These are phyloP conservation scores for Heterobasidion occidentale DNA, from an alignment of 1,284 basidiomycete genomes.

Conservation along the genomic window DNA sequence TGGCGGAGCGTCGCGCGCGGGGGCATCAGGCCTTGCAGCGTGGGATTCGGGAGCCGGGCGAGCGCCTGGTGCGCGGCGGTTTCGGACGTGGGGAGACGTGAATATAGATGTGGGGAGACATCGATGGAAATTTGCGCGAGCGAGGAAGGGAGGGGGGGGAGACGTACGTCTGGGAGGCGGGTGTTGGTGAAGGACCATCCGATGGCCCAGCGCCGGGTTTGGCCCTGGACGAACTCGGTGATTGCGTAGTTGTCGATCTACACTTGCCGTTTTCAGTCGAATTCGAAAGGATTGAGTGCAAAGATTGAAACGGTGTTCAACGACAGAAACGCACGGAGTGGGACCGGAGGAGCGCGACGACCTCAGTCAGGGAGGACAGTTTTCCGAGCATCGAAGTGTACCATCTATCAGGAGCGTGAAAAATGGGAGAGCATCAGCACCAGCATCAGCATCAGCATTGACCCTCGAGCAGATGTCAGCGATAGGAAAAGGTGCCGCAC, in stretches of 20 bases:
- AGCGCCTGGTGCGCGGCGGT: constrained; percentile 27
- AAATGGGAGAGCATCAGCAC: neutral
- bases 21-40: constrained; percentile 44
- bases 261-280: neutral
- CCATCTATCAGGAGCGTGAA: constrained; percentile 56
- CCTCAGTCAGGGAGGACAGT: constrained; percentile 57
- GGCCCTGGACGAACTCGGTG: constrained; percentile 76
- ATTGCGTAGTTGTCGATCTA: constrained; percentile 83
- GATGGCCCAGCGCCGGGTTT: constrained; percentile 84
- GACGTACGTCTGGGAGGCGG: constrained; percentile 70
- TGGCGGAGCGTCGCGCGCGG: constrained; percentile 44
- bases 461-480: neutral
- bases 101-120: neutral
- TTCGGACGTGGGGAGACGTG: neutral
- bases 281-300: neutral
- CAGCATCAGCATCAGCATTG: too few relatives aligned
- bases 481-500: constrained; percentile 22
- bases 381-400: constrained; percentile 91
- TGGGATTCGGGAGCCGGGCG: constrained; percentile 38
- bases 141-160: neutral
- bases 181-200: constrained; percentile 71
- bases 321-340: constrained; percentile 32
- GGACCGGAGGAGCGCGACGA: constrained; percentile 51
- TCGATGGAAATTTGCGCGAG: neutral
- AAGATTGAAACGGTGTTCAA: neutral